phyloP scores from a whole-genome alignment of 192 early-diverging fungal genomes.

The Linnemannia hyalina region DNA sequence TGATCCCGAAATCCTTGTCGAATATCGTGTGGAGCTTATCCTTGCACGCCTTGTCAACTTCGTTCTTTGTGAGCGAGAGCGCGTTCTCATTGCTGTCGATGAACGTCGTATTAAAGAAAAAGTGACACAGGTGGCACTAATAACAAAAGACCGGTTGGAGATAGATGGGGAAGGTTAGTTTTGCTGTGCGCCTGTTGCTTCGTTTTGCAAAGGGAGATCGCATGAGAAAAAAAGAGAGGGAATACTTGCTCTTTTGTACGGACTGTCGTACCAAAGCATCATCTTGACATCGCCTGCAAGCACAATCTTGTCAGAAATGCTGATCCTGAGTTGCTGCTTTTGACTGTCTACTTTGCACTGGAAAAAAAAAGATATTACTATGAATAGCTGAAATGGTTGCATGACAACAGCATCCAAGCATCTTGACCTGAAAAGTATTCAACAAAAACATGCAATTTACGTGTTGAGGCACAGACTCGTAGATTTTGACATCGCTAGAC shows the following conservation, averaged over 20 bases:
- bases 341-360: slow-evolving; percentile 31
- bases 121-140: slow-evolving; percentile 55
- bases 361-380: neutral
- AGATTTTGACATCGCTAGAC: slow-evolving; percentile 38
- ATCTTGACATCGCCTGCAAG: slow-evolving; percentile 53
- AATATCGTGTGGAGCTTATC: slow-evolving; percentile 51
- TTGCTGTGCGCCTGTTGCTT: neutral
- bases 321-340: slow-evolving; percentile 34
- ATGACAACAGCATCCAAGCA: neutral
- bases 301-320: slow-evolving; percentile 44
- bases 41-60: slow-evolving; percentile 58
- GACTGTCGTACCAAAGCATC: slow-evolving; percentile 49
- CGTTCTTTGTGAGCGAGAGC: slow-evolving; percentile 41
- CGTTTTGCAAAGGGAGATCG: neutral
- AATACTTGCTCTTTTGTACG: slow-evolving; percentile 48
- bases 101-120: slow-evolving; percentile 65
- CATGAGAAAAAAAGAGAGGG: neutral
- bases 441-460: neutral
- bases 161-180: neutral
- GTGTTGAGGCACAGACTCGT: slow-evolving; percentile 39
- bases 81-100: slow-evolving; percentile 20
- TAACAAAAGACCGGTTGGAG: neutral
- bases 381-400: neutral
- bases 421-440: neutral
- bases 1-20: slow-evolving; percentile 47